These are phyloP conservation scores for Paecilomyces dactylethromorphus DNA, from an alignment of 2,329 filamentous ascomycete species.

Conservation along the genomic window DNA sequence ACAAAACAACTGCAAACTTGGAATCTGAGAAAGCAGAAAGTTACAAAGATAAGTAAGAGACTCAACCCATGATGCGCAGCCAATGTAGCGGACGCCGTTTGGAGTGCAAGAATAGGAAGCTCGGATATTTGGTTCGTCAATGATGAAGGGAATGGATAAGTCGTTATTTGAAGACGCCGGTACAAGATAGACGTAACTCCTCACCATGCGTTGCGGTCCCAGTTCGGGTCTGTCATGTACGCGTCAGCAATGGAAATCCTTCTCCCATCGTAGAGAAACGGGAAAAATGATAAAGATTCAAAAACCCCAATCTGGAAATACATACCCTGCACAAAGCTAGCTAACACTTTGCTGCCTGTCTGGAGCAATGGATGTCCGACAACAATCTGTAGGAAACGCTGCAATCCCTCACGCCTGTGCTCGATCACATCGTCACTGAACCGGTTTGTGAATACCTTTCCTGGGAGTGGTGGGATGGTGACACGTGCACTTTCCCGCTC, in stretches of 20 bases:
- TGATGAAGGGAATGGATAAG: background rate
- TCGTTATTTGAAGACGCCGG: background rate
- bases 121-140: background rate
- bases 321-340: conserved; percentile 91
- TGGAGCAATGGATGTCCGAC: conserved; percentile 93
- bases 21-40: background rate
- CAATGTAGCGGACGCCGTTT: background rate
- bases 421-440: conserved; percentile 99
- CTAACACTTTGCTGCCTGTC: conserved; percentile 94
- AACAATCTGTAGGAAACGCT: conserved; percentile 95
- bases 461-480: conserved; percentile 89
- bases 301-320: conserved; percentile 1
- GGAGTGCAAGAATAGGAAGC: background rate
- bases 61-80: background rate
- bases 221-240: conserved; percentile 46
- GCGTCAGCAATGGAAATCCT: conserved; percentile 7
- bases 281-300: background rate
- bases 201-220: conserved; percentile 85
- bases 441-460: conserved; percentile 95
- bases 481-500: conserved; percentile 92
- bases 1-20: background rate
- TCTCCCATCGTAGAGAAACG: background rate
- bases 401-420: conserved; percentile 80
- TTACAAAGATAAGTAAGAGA: background rate
- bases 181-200: conserved; percentile 1